These are phyloP conservation scores for Leccinum olivaceopallidum DNA, from an alignment of 768 basidiomycete genomes.

Conservation along the genomic window DNA sequence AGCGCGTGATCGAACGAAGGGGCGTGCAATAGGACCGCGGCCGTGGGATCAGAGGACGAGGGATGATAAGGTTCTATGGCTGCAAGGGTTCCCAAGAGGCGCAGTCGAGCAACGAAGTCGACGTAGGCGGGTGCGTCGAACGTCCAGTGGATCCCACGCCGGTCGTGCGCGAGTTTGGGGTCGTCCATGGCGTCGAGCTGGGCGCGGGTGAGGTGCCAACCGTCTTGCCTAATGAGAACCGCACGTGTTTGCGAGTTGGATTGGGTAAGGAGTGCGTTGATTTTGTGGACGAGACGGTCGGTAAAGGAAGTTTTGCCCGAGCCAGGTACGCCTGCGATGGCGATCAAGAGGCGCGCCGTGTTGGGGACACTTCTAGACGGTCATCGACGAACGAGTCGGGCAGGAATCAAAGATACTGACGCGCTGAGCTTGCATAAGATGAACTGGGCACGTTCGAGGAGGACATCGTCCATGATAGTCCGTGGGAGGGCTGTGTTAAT, in stretches of 20 bases:
- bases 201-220: conserved; percentile 86
- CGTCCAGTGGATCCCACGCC: conserved; percentile 89
- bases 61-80: conserved; percentile 23
- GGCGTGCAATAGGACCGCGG: conserved; percentile 24
- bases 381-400: not conserved
- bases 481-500: not conserved
- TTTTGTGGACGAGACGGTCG: conserved; percentile 48
- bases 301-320: conserved; percentile 86
- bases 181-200: conserved; percentile 78
- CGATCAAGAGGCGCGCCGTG: conserved; percentile 58
- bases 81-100: conserved; percentile 31
- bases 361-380: conserved; percentile 15
- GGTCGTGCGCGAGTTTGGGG: conserved; percentile 71
- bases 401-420: conserved; percentile 29
- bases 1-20: conserved; percentile 87
- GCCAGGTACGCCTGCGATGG: conserved; percentile 78
- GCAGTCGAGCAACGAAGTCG: conserved; percentile 60
- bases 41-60: conserved; percentile 72
- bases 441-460: conserved; percentile 32
- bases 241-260: conserved; percentile 34
- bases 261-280: conserved; percentile 46
- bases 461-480: conserved; percentile 37
- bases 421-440: conserved; percentile 38
- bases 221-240: conserved; percentile 80
- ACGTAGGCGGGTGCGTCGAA: conserved; percentile 79